phyloP scores from a whole-genome alignment of 2,329 filamentous ascomycete genomes.

The Rutstroemia sp. region DNA sequence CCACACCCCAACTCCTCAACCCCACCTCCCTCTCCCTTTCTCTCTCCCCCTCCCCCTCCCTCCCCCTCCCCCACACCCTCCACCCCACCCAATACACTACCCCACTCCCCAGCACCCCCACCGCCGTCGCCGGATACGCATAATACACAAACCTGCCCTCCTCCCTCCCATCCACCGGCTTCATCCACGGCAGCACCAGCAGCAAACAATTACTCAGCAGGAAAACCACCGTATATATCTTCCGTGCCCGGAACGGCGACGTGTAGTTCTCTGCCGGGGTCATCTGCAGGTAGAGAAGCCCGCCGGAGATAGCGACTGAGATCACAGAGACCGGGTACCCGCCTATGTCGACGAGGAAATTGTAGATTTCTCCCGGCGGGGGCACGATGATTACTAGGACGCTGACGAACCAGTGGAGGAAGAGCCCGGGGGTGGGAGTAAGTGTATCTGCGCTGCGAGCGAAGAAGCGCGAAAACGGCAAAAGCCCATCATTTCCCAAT shows the following conservation, averaged over 20 bases:
- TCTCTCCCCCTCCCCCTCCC: not conserved
- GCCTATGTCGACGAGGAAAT: conserved; percentile 34
- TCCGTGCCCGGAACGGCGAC: conserved; percentile 28
- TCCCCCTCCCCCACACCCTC: not conserved
- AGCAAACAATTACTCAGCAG: conserved; percentile 30
- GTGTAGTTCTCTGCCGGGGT: conserved; percentile 6
- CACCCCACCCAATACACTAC: conserved; percentile 29
- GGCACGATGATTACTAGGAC: conserved; percentile 46
- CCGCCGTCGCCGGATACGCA: conserved; percentile 26
- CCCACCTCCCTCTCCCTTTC: not conserved
- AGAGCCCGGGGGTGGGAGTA: too few relatives aligned
- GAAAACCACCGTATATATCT: conserved; percentile 27
- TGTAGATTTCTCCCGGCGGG: conserved; percentile 36
- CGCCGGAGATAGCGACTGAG: conserved; percentile 29
- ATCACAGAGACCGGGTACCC: conserved; percentile 33
- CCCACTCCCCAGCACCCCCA: conserved; percentile 30
- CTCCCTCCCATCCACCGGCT: conserved; percentile 20
- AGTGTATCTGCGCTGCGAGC: too few relatives aligned
- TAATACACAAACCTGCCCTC: conserved; percentile 31
- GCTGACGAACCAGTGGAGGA: conserved; percentile 55
- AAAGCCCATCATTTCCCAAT: conserved; percentile 38
- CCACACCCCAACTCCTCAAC: not conserved
- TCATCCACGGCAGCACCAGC: conserved; percentile 32
- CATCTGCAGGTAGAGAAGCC: conserved; percentile 30
- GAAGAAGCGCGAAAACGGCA: conserved; percentile 35